These are phyloP conservation scores for Cardiospermum halicacabum DNA, from an alignment of 345 rosid species.

Conservation along the genomic window DNA sequence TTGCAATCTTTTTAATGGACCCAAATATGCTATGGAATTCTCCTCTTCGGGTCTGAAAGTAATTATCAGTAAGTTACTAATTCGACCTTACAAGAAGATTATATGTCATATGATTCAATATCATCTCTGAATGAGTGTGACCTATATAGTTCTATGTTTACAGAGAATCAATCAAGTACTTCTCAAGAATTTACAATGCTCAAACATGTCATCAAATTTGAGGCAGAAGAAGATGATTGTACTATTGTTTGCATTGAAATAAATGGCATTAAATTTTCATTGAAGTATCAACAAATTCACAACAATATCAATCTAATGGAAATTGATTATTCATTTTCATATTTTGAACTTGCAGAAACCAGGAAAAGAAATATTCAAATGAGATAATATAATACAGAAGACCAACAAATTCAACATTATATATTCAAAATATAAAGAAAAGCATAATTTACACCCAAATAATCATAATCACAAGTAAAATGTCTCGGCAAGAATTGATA, in stretches of 20 bases:
- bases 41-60: conserved; percentile 73
- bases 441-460: background rate
- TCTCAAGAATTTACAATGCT: background rate
- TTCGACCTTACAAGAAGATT: background rate
- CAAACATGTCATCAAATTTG: background rate
- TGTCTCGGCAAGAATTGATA: no score
- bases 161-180: background rate
- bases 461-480: background rate
- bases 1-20: conserved; percentile 67
- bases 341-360: background rate
- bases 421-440: background rate
- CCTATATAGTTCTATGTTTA: background rate
- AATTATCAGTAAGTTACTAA: conserved; percentile 17
- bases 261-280: no score
- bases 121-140: background rate
- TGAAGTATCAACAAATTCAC: background rate
- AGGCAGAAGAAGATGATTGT: no score
- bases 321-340: background rate
- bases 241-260: background rate
- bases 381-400: background rate
- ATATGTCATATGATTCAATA: background rate
- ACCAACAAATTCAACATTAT: no score
- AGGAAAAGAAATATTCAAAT: background rate
- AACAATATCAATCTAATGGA: background rate
- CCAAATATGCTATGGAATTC: conserved; percentile 68